These are phyloP conservation scores for Aspergillus tanneri DNA, from an alignment of 2,329 filamentous ascomycete genomes.

Conservation along the genomic window DNA sequence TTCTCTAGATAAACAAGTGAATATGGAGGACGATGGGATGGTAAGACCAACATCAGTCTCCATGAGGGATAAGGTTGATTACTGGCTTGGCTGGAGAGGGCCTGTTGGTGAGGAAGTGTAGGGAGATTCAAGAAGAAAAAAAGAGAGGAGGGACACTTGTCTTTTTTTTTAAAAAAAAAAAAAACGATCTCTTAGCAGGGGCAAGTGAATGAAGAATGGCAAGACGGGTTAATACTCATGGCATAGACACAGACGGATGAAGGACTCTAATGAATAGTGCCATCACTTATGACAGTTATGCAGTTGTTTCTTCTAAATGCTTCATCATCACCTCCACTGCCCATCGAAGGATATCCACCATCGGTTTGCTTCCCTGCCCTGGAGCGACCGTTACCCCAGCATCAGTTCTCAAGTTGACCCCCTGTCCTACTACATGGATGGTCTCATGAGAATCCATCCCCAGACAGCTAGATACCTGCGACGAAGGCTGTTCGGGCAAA, in stretches of 20 bases:
- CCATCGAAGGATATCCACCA: conserved; percentile 66
- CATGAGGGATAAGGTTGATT: conserved; percentile 33
- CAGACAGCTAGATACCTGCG: conserved; percentile 33
- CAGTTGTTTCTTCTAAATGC: conserved; percentile 17
- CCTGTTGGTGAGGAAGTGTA: background rate
- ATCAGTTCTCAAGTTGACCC: conserved; percentile 47
- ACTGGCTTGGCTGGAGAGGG: conserved; percentile 35
- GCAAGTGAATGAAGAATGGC: background rate
- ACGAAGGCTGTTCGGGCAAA: conserved; percentile 58
- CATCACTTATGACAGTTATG: background rate
- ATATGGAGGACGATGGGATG: too few species aligned
- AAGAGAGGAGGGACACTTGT: background rate
- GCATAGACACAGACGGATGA: too few species aligned
- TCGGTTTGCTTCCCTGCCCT: conserved; percentile 54
- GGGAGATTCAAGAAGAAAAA: too few species aligned
- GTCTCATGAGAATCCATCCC: conserved; percentile 30
- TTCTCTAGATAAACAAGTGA: too few species aligned
- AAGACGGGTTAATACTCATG: too few species aligned
- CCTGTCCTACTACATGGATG: conserved; percentile 33
- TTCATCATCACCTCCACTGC: conserved; percentile 62
- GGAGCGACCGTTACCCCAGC: conserved; percentile 48
- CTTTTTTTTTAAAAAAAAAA: background rate
- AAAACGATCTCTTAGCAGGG: too few species aligned
- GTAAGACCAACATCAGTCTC: background rate
- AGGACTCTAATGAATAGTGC: too few species aligned